Base-by-base conservation (phyloP, 2,329 filamentous ascomycete genomes). In the Microsporum audouinii region DNA sequence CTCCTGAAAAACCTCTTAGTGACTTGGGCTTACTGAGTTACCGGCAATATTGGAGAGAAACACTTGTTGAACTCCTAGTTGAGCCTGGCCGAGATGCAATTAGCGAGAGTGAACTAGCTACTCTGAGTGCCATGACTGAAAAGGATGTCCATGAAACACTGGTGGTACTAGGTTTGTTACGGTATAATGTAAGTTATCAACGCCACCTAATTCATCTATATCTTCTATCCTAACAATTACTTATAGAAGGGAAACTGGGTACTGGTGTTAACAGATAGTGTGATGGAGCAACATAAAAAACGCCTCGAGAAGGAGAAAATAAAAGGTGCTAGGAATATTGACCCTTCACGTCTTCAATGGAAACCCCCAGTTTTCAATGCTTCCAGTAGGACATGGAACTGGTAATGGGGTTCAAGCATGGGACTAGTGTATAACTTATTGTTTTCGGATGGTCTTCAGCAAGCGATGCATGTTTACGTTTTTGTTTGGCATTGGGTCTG, bases 11-110 rank as follows among this genome's bases (percentile, higher is more conserved):
- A 73, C 94, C 94, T 0, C 83, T 99, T 1, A 95, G 89, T 39
- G 94, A 99, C 81, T 74, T 99, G 61, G 94, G 94, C 65, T 80
- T 99, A 17, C 79, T 99, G 33, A 91, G 92, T 68, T 99, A 99
- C 74, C 86, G 94, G 57, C 92, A 96, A 65, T 99, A 96, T 76
- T 99, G 94, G 94, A 91, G 91, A 34, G 94, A 99, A 73, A 91
- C 90, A 57, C 89, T 99, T 39, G 82, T 97, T 3, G 91, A 96
- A 63, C 73, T 95, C 12, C 79, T 99, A n/a, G 77, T 95, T 55
- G 86, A 87, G 57, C 82, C 82, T 57, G 86, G 86, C 63, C 86
- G 87, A 5, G 74, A 77, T 61, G 66, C 70, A 17, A 87, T 89
- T 60, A 95, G 88, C 61, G 91, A 97, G 60, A 91, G 96, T 68